phyloP scores from a whole-genome alignment of 2,329 filamentous ascomycete genomes.

The Zarea fungicola region DNA sequence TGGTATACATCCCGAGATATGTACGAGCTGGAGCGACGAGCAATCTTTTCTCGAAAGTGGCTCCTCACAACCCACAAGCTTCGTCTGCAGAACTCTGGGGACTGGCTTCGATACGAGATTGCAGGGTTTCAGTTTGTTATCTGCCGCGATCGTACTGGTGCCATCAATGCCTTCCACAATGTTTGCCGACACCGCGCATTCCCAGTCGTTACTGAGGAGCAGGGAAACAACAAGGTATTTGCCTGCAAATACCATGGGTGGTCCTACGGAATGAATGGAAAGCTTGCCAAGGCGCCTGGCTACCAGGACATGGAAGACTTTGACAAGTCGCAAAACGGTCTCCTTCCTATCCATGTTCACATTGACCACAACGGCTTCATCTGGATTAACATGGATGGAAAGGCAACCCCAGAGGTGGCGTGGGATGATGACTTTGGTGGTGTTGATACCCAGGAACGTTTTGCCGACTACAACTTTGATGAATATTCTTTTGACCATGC shows the following conservation, averaged over 20 bases:
- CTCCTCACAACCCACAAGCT: constrained; percentile 43
- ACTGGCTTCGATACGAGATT: constrained; percentile 47
- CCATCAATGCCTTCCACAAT: constrained; percentile 52
- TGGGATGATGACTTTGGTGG: constrained; percentile 49
- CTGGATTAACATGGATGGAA: constrained; percentile 51
- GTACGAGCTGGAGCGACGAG: constrained; percentile 45
- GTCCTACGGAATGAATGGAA: constrained; percentile 50
- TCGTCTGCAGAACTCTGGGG: constrained; percentile 42
- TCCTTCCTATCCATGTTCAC: constrained; percentile 46
- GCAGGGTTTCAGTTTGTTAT: constrained; percentile 49
- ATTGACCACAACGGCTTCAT: constrained; percentile 45
- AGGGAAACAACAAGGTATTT: constrained; percentile 44
- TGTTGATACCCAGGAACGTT: constrained; percentile 40
- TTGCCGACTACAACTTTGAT: constrained; percentile 42
- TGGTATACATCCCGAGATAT: constrained; percentile 43
- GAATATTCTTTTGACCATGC: constrained; percentile 53
- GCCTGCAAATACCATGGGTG: constrained; percentile 55
- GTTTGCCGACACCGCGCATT: constrained; percentile 56
- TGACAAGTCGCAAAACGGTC: constrained; percentile 44
- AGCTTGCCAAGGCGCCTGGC: constrained; percentile 50
- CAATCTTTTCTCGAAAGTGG: constrained; percentile 47
- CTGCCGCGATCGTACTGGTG: constrained; percentile 38
- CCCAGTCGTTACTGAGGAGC: constrained; percentile 42
- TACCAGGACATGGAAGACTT: constrained; percentile 49
- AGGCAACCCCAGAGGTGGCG: constrained; percentile 38